A percentile compares a stretch with the other conserved stretches of the same genome.
Evolutionary conservation across 1,284 basidiomycete species (phyloP).

Genomic region (Cryptococcus sp.): DNA sequence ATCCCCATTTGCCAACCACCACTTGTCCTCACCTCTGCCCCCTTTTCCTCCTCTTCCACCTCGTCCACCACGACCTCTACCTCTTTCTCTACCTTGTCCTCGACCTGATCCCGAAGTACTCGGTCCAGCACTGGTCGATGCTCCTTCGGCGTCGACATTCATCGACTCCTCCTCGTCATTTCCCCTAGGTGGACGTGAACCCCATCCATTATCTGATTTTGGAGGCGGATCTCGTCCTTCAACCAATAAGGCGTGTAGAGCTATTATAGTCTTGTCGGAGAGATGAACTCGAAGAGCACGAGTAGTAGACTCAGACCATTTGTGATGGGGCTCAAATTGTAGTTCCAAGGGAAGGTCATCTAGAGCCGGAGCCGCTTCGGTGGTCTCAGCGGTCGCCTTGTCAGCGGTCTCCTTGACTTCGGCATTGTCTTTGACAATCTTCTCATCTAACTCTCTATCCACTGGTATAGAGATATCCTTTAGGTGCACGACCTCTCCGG

Average conservation of each 20-base stretch:
- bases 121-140: conserved; percentile 19
- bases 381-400: conserved; percentile 1
- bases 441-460: conserved; percentile 35
- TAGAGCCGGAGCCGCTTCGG: background rate
- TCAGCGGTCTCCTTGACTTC: conserved; percentile 1
- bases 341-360: conserved; percentile 21
- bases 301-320: conserved; percentile 63
- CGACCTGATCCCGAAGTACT: conserved; percentile 21
- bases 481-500: conserved; percentile 70
- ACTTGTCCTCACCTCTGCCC: conserved; percentile 16
- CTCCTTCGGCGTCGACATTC: conserved; percentile 21
- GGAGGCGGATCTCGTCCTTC: conserved; percentile 70
- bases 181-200: conserved; percentile 19
- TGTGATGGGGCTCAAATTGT: conserved; percentile 44
- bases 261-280: conserved; percentile 57
- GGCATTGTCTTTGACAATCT: conserved; percentile 4
- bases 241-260: conserved; percentile 65
- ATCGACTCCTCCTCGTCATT: conserved; percentile 38
- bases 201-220: conserved; percentile 51
- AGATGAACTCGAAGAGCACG: conserved; percentile 59
- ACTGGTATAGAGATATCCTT: conserved; percentile 68
- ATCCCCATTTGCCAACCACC: conserved; percentile 52
- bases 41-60: conserved; percentile 51
- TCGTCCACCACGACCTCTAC: conserved; percentile 49
- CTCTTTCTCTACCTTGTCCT: conserved; percentile 41